Evolutionary conservation across 805 yeast species (phyloP), one percentile per base, ranked within the genome.

Genomic region (Ogataea chonburiensis): DNA sequence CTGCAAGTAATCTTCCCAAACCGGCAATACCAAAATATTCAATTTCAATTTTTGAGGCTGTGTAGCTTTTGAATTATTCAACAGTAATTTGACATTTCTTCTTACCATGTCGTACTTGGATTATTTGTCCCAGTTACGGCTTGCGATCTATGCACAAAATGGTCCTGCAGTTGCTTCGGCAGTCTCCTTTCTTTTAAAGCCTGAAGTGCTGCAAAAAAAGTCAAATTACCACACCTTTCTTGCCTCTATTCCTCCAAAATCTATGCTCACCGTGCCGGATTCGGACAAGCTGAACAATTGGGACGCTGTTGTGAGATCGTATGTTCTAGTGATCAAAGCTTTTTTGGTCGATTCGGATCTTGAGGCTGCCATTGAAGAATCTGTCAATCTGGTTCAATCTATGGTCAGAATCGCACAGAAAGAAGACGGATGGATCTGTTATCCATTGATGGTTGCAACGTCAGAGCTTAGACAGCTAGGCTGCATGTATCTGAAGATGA

Each of bases 391-490:
- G 14, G 48, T 49, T 3, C 42, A 28, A 19, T 34, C 38, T 8
- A 23, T 51, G 14, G 43, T 43, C 10, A 45, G 44, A 22, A 28
- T 38, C 23, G 37, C 52, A 3, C 50, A 47, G 26, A 19, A 37
- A 11, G 52, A 51, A 18, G 37, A 30, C 24, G 24, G 28, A 17
- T 51, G 55, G 55, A 34, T 49, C 16, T 44, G 52, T 24, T 9
- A 22, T n/a, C 50, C 52, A 7, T 26, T 50, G 21, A 43, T 46
- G 42, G 34, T 41, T 1, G 45, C 45, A 4, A 20, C 50, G 6
- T 37, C 47, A 1, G 50, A 47, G 28, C 39, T 49, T 14, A 34
- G 53, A 15, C 46, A 49, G 23, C 31, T 47, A 2, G 42, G 36
- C 2, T 43, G 47, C 31, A 45, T 44, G 38, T 48, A 40, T 24